A percentile compares a stretch with the other conserved stretches of the same genome.
phyloP scores from a whole-genome alignment of 352 stramenopile species.

The Phytopythium sindhum region DNA sequence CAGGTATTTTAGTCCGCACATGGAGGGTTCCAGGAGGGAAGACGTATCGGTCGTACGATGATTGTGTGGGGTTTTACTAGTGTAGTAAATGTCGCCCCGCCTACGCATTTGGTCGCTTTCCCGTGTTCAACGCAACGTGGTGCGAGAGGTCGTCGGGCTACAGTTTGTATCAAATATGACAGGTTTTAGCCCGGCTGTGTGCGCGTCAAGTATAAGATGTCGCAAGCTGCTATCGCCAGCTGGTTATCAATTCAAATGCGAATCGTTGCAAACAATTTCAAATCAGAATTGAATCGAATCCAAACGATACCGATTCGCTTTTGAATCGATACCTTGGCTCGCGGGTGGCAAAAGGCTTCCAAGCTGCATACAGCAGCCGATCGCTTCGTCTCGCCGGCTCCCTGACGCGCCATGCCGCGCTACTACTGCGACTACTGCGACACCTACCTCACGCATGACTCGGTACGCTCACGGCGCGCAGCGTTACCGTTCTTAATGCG shows the following conservation, averaged over 20 bases:
- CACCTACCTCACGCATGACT: conserved; percentile 94
- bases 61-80: too few relatives aligned
- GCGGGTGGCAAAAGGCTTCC: background rate
- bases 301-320: background rate
- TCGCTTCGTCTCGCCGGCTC: background rate
- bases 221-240: background rate
- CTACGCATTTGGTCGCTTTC: conserved; percentile 6
- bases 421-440: conserved; percentile 96
- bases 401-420: conserved; percentile 65
- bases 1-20: background rate
- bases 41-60: background rate
- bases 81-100: background rate
- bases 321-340: conserved; percentile 7
- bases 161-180: background rate
- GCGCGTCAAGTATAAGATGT: background rate
- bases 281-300: background rate
- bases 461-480: conserved; percentile 30
- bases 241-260: background rate
- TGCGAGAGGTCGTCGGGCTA: background rate
- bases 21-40: background rate
- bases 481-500: background rate
- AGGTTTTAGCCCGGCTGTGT: background rate
- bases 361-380: background rate
- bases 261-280: background rate
- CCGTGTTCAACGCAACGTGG: conserved; percentile 8